A percentile compares a stretch with the other conserved stretches of the same genome.
Evolutionary conservation across 2,329 filamentous ascomycete species (phyloP).

Genomic region (Teratosphaeria viscida): DNA sequence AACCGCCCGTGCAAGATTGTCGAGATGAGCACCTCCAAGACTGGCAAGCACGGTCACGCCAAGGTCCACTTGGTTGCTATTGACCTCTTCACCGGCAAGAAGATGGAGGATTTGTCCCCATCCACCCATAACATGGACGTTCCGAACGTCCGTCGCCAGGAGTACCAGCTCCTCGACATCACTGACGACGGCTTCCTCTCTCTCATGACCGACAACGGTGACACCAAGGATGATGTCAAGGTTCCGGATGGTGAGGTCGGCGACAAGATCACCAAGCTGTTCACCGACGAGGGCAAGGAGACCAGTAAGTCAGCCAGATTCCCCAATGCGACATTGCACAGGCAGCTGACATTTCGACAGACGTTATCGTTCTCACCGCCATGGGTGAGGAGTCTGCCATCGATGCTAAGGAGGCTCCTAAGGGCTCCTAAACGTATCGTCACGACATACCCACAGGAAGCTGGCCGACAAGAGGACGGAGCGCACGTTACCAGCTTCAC

Average conservation of each 20-base stretch:
- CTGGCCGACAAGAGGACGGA: not conserved
- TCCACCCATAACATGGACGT: conserved; percentile 98
- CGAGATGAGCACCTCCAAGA: conserved; percentile 99
- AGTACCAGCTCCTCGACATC: conserved; percentile 91
- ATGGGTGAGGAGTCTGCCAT: conserved; percentile 93
- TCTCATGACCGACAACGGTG: conserved; percentile 78
- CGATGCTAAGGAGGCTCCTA: conserved; percentile 87
- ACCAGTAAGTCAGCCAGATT: conserved; percentile 57
- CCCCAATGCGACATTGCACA: conserved; percentile 27
- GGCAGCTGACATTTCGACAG: conserved; percentile 35
- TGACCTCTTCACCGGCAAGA: conserved; percentile 99
- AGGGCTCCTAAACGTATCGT: conserved; percentile 10
- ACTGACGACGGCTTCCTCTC: conserved; percentile 90
- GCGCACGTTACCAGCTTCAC: not conserved
- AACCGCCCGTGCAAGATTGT: conserved; percentile 99
- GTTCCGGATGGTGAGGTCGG: conserved; percentile 82
- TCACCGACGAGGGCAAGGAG: conserved; percentile 77
- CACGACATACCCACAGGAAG: not conserved
- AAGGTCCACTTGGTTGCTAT: conserved; percentile 98
- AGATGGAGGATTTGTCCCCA: conserved; percentile 96
- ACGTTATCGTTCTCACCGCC: conserved; percentile 76
- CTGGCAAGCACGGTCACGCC: conserved; percentile 99
- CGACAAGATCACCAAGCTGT: conserved; percentile 73
- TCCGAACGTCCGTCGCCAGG: conserved; percentile 79
- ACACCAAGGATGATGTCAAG: conserved; percentile 91